A percentile compares a stretch with the other conserved stretches of the same genome.
phyloP scores from a whole-genome alignment of 225 moss, liverwort and hornwort genomes.

The Takakia lepidozioides region DNA sequence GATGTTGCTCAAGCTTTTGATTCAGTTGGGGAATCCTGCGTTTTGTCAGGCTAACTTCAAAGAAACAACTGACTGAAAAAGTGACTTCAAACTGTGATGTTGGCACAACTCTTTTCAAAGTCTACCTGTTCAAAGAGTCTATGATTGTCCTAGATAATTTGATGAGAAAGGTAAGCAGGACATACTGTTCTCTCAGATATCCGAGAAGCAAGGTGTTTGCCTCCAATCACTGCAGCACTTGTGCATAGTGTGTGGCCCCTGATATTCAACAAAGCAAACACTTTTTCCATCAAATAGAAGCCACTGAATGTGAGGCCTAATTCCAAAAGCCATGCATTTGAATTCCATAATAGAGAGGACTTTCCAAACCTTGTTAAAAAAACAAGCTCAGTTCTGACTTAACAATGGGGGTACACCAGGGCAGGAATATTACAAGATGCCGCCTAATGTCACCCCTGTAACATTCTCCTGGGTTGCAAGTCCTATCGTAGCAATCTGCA shows the following conservation, averaged over 20 bases:
- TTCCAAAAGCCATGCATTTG: not conserved
- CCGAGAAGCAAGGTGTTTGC: constrained; percentile 79
- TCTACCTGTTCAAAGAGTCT: too few relatives aligned
- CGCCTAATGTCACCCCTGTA: constrained; percentile 76
- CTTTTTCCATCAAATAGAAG: not conserved
- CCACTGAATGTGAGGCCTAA: not conserved
- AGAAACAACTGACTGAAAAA: not conserved
- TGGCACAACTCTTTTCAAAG: too few relatives aligned
- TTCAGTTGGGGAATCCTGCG: not conserved
- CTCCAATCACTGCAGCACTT: constrained; percentile 81
- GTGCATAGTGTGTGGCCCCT: constrained; percentile 88
- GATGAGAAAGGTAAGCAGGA: constrained; percentile 3
- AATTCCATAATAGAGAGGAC: not conserved
- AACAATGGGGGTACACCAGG: too few relatives aligned
- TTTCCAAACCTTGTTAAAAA: too few relatives aligned
- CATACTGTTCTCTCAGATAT: constrained; percentile 85
- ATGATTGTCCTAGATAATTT: too few relatives aligned
- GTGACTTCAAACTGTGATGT: not conserved
- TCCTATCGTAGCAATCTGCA: constrained; percentile 88
- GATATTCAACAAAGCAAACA: constrained; percentile 3
- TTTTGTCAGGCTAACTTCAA: not conserved
- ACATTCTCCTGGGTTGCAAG: constrained; percentile 86
- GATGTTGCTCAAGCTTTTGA: too few relatives aligned
- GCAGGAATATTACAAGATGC: constrained; percentile 57
- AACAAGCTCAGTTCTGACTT: too few relatives aligned